phyloP scores from a whole-genome alignment of 768 basidiomycete species.

The Podaxis sp. region DNA sequence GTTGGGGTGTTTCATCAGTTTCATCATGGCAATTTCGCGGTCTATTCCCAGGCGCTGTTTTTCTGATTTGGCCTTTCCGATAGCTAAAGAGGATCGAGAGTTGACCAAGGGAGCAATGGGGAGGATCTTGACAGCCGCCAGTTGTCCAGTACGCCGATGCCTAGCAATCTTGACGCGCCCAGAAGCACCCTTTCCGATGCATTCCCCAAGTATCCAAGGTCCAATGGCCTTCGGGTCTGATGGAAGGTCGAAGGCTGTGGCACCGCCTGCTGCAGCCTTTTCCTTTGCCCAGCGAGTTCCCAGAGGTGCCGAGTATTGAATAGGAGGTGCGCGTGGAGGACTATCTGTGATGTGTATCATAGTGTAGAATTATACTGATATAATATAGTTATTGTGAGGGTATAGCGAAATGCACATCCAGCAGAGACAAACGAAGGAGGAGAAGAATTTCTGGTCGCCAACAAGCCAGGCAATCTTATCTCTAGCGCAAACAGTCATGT shows the following conservation, averaged over 20 bases:
- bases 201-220: conserved; percentile 91
- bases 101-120: conserved; percentile 75
- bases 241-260: conserved; percentile 71
- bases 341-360: conserved; percentile 42
- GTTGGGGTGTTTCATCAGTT: conserved; percentile 97
- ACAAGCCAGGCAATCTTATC: conserved; percentile 16
- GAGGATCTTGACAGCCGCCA: conserved; percentile 95
- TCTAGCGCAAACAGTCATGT: conserved; percentile 1
- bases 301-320: conserved; percentile 62
- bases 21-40: conserved; percentile 98
- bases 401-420: conserved; percentile 36
- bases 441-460: conserved; percentile 12
- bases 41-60: conserved; percentile 86
- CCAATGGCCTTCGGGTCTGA: conserved; percentile 85
- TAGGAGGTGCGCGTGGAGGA: conserved; percentile 69
- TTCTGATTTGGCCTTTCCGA: conserved; percentile 67
- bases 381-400: conserved; percentile 21
- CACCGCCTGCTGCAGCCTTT: conserved; percentile 73
- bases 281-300: conserved; percentile 89
- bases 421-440: conserved; percentile 30
- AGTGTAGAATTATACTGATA: conserved; percentile 21
- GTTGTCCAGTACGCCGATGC: conserved; percentile 80
- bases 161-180: conserved; percentile 93
- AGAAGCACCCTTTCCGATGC: conserved; percentile 90
- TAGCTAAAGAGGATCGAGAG: conserved; percentile 64